Evolutionary conservation across 2,329 filamentous ascomycete genomes (phyloP), one percentile per base, ranked within the genome.

Genomic region (Lojkania enalia): DNA sequence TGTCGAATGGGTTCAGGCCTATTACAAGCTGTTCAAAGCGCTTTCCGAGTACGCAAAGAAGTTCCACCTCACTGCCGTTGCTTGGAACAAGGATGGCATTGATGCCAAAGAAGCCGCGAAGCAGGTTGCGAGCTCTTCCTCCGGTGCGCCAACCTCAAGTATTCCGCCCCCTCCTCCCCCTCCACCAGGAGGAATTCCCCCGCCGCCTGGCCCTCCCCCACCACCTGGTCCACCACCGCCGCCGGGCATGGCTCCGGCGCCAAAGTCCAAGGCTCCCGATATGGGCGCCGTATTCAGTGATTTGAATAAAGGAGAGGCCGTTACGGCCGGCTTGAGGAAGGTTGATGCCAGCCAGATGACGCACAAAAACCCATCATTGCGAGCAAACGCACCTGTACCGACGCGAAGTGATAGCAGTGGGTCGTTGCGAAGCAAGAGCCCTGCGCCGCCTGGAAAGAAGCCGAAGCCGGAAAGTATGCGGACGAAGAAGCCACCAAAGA

Each of bases 281-380:
- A 84, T 96, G 70, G 84, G 84, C 16, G 90, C 92, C 18, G 90
- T 99, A 2, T 99, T 99, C 69, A 86, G 86, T 30, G 87, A 96
- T 55, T 76, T 99, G 41, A 97, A 97, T 73, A 86, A 87, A 67
- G 94, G 94, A 45, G 84, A 88, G 48, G 79, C 82, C n/a, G 88
- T 99, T 48, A 99, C 94, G 3, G 84, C 88, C 55, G 85, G 88
- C 21, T 79, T 99, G 25, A 87, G 88, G 56, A 99, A 96, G 77
- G 94, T 99, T 38, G 92, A 96, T 74, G 87, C 86, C 66, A 94
- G 88, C 42, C 80, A 97, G 71, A 96, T 96, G 92, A 99, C 94
- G 48, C 94, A 99, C 74, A 97, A 97, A 77, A 99, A 99, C 72
- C 94, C 94, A 12, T 83, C 85, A 7, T 77, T 99, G 46, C 85